Evolutionary conservation across 2,329 filamentous ascomycete species (phyloP), one percentile per base, ranked within the genome.

Genomic region (Fusarium domesticum): DNA sequence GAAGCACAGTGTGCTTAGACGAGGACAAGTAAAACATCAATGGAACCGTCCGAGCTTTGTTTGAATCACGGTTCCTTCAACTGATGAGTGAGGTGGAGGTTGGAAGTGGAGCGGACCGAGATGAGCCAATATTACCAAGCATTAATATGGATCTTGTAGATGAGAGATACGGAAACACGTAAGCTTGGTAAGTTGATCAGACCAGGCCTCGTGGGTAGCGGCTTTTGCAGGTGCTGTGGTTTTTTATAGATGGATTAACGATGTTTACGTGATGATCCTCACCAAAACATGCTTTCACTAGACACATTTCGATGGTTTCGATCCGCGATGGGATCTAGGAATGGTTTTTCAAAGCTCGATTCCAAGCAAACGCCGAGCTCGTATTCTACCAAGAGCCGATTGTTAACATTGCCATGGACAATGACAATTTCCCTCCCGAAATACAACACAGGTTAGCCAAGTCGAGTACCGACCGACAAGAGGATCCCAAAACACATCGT

Each of bases 1-100:
- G 50, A 50, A 41, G 42, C 55, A 55, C 51, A 54, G 48, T 52
- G 48, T 39, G 31, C 32, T 38, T 39, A 44, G 47, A 43, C 20
- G 25, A 38, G 40, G 48, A 51, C 51, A 49, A 14, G 43, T 39
- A 36, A n/a, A n/a, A n/a, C n/a, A n/a, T n/a, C n/a, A n/a, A n/a
- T n/a, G n/a, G n/a, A n/a, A n/a, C n/a, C n/a, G n/a, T n/a, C 23
- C 10, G 23, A 18, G 16, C 16, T 33, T 16, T 33, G 14, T 28
- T 28, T 12, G 23, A 28, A 28, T 28, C 23, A 28, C 14, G 23
- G 23, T 28, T 28, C 23, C 14, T 28, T 28, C 14, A 28, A 18
- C 8, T 6, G 31, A 8, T 7, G 14, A 16, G 31, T 15, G 39
- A 51, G 48, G 33, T 37, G 33, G 37, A 33, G 38, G 40, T 45